Base-by-base conservation (phyloP, 495 filamentous ascomycete species). In the Penicillium tannophilum region DNA sequence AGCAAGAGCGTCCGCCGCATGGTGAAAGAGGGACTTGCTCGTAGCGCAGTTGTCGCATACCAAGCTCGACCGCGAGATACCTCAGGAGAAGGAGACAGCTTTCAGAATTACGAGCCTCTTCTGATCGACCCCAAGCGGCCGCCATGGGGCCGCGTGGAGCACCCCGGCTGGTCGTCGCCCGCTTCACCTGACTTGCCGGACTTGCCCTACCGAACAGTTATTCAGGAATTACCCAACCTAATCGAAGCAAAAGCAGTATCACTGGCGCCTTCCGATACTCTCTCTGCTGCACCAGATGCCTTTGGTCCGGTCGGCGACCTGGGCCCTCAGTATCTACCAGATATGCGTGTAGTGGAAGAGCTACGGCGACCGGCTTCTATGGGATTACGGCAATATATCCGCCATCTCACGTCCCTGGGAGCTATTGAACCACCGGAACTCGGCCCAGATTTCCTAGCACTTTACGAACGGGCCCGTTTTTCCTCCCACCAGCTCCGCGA, bases 231-330 rank as follows among this genome's bases (percentile, higher is more conserved):
- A 14, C 90, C 93, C 2, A 89, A 96, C 65, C 79, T 98, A 23
- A 92, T 98, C 56, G 94, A 98, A 72, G 93, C 92, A 0, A 92
- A 92, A 73, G 94, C 92, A 7, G 86, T 94, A 12, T 89, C 91
- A 1, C 79, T 94, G 41, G 91, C 91, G 2, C 90, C 90, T 1
- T 72, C 80, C 0, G 88, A 92, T 61, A 77, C 79, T 4, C 56
- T 76, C 10, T 60, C 63, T 6, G 35, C 62, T 4, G 45, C 58
- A 4, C 51, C 33, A 4, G 28, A 64, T 55, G 73, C 76, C 6
- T 82, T 78, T 52, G 61, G 59, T 12, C 54, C 73, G 10, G 62
- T 77, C 3, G 44, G 58, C 11, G 49, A 61, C 12, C 48, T 48
- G 19, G 56, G 46, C 9, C 72, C 65, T 7, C 55, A 65, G 10